These are phyloP conservation scores for Pestalotiopsis sp. DNA, from an alignment of 2,329 filamentous ascomycete species.

Conservation along the genomic window DNA sequence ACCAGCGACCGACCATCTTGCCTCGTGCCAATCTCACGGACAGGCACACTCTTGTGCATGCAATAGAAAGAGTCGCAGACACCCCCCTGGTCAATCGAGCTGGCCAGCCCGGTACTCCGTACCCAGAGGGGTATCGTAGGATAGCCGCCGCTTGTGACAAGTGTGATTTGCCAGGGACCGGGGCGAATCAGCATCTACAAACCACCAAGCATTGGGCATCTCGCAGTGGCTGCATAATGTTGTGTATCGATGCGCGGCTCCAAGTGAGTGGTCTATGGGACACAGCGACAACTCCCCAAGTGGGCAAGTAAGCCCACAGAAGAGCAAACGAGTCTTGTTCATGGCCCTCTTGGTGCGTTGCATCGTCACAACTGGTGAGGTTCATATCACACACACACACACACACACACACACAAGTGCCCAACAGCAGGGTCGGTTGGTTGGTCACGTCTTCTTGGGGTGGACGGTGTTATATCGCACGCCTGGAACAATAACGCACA, in stretches of 20 bases:
- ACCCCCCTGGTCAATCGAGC: too few relatives aligned
- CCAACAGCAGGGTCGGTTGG: background rate
- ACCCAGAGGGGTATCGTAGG: background rate
- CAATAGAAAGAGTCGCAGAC: too few relatives aligned
- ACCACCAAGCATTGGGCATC: background rate
- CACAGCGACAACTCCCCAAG: too few relatives aligned
- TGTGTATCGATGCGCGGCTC: background rate
- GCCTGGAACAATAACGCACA: too few relatives aligned
- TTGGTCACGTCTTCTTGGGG: too few relatives aligned
- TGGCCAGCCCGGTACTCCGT: background rate
- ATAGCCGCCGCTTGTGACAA: slow-evolving; percentile 6
- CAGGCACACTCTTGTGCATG: background rate
- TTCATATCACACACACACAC: background rate
- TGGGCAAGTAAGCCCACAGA: background rate
- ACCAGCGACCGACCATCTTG: background rate
- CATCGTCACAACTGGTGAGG: background rate
- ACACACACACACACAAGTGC: background rate
- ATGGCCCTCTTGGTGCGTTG: background rate
- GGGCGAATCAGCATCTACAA: background rate
- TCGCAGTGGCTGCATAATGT: background rate
- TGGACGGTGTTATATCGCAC: too few relatives aligned
- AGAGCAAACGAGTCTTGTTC: background rate
- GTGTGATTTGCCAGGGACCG: background rate
- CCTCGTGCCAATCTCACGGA: background rate
- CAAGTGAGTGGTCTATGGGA: background rate